Conservation (phyloP, 495 filamentous ascomycete species). For the Echria macrotheca region DNA sequence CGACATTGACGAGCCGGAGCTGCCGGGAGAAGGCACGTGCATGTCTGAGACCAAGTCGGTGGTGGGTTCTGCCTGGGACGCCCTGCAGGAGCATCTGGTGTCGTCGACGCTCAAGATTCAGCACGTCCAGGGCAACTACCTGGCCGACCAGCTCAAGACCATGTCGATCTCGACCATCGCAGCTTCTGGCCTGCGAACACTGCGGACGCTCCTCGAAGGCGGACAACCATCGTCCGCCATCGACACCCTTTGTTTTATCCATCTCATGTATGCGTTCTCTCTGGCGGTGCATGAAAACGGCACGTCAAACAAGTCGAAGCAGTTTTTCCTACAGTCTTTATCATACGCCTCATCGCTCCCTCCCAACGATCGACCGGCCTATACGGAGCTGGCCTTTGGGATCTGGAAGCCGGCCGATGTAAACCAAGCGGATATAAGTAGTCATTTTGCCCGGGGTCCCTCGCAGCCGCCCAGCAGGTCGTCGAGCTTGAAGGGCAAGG, state of each 20-base stretch:
- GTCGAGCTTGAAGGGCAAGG: slow-evolving; percentile 37
- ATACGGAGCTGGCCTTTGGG: slow-evolving; percentile 27
- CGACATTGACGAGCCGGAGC: slow-evolving; percentile 11
- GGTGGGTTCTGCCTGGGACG: slow-evolving; percentile 36
- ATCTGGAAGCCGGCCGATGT: slow-evolving; percentile 38
- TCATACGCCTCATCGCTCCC: slow-evolving; percentile 30
- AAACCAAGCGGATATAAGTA: slow-evolving; percentile 11
- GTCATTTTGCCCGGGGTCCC: neutral
- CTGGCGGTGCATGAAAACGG: slow-evolving; percentile 34
- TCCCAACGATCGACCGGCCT: slow-evolving; percentile 21
- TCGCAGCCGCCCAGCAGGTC: slow-evolving; percentile 9
- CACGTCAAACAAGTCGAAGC: slow-evolving; percentile 17
- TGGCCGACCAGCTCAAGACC: slow-evolving; percentile 30
- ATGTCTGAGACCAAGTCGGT: slow-evolving; percentile 36
- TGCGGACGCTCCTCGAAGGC: slow-evolving; percentile 30
- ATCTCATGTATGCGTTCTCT: slow-evolving; percentile 43
- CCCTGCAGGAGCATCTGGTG: slow-evolving; percentile 37
- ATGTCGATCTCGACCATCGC: slow-evolving; percentile 36
- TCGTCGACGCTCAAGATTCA: slow-evolving; percentile 34
- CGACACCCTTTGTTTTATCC: slow-evolving; percentile 39
- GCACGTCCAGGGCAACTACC: slow-evolving; percentile 29
- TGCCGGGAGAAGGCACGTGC: slow-evolving; percentile 16
- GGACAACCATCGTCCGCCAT: slow-evolving; percentile 26
- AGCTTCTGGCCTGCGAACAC: slow-evolving; percentile 29
- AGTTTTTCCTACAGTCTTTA: slow-evolving; percentile 37